These are phyloP conservation scores for Chaetomiaceae sp. DNA, from an alignment of 2,329 filamentous ascomycete species.

Conservation along the genomic window DNA sequence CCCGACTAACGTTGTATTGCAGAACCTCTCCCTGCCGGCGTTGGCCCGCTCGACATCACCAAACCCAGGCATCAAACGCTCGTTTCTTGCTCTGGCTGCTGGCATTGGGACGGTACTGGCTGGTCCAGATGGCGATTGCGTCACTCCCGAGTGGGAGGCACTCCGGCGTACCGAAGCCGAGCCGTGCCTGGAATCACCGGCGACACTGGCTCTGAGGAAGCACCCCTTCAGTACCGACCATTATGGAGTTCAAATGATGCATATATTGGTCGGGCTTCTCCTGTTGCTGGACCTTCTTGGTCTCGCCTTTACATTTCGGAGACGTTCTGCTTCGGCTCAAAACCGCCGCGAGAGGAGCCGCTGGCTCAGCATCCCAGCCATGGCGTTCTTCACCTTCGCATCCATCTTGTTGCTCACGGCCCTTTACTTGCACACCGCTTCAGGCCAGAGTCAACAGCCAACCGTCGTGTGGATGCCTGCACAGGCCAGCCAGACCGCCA, in stretches of 20 bases:
- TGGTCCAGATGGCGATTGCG: neutral
- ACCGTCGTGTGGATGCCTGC: neutral
- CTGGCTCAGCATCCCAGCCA: neutral
- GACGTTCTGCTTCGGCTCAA: neutral
- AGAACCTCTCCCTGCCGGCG: neutral
- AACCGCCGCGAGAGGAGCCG: neutral
- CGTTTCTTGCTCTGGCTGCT: neutral
- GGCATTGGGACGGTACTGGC: neutral
- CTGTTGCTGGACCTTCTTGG: neutral
- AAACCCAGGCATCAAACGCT: neutral
- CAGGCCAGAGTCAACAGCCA: neutral
- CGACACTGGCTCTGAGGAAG: neutral
- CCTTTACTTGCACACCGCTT: neutral
- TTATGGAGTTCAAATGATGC: neutral
- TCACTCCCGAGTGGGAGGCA: neutral
- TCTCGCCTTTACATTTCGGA: neutral
- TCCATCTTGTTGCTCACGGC: conserved; percentile 8
- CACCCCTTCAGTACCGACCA: neutral
- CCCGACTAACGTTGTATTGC: neutral
- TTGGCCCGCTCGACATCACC: neutral
- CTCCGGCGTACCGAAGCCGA: neutral
- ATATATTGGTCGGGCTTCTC: neutral
- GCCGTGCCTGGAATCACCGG: neutral
- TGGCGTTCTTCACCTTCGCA: conserved; percentile 2
- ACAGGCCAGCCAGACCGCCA: neutral